Evolutionary conservation across 2,329 filamentous ascomycete species (phyloP), one percentile per base, ranked within the genome.

Genomic region (Zasmidium angulare): DNA sequence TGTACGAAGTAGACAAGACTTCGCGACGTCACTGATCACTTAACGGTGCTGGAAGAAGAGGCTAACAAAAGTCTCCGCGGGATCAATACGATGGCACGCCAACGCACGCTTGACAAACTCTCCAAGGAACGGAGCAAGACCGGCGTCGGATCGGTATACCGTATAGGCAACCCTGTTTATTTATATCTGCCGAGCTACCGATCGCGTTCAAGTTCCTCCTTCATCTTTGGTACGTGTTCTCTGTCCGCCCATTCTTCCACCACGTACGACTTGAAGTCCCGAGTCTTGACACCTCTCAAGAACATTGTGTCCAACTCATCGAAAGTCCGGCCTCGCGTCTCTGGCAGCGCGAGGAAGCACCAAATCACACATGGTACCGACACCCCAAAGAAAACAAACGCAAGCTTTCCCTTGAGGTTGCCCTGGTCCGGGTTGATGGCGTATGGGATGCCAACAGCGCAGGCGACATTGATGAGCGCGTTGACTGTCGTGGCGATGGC

Each of bases 261-360:
- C 7, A 36, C 29, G 14, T 36, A 36, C 29, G 29, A 7, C 29
- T 36, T 36, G 29, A 36, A 36, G 29, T 36, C 29, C 29, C 29
- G 29, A 7, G 29, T 36, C 29, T 36, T 36, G 7, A 36, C 29
- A 14, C 29, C 29, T 14, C 29, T 36, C 29, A 36, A 36, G 29
- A 36, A 36, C 29, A 36, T 36, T 7, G 29, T 36, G 29, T 76
- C 73, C 19, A 76, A 58, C 63, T 76, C 73, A 50, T 74, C 71
- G 58, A 69, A 75, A 14, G 74, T 73, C 19, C 71, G 57, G 21
- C 67, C 69, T 24, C 68, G 70, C 53, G 72, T 75, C 59, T 75
- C 74, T 2, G 74, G 74, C 7, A 75, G 63, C 21, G 66, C 63
- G 43, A 72, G 72, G 60, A 66, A 74, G 17, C 67, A 68, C 68